phyloP scores from a whole-genome alignment of 75 land plant species.

The Cunninghamia lanceolata region DNA sequence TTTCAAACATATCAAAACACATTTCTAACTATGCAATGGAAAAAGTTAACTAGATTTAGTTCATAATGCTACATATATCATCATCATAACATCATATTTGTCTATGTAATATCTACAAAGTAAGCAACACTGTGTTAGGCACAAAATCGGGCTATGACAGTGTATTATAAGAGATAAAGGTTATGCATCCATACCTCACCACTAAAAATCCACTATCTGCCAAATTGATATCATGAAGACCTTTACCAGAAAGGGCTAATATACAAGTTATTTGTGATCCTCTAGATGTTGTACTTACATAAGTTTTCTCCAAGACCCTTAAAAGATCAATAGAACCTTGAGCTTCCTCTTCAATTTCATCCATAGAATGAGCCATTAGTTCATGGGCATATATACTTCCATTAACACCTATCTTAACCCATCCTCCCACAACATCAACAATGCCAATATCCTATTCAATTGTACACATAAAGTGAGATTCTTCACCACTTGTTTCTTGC shows the following conservation, averaged over 20 bases:
- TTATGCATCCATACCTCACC: conserved; percentile 69
- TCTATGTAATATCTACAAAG: too few relatives aligned
- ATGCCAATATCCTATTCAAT: conserved; percentile 85
- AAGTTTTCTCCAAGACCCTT: conserved; percentile 79
- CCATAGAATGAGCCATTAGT: conserved; percentile 78
- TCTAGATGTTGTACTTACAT: conserved; percentile 70
- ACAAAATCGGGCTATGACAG: too few relatives aligned
- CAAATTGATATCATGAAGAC: conserved; percentile 81
- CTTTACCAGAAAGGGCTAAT: conserved; percentile 86
- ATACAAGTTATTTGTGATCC: conserved; percentile 97
- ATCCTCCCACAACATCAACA: conserved; percentile 97
- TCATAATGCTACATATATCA: too few relatives aligned
- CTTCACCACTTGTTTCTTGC: conserved; percentile 88
- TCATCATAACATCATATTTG: too few relatives aligned
- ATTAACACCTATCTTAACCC: conserved; percentile 89
- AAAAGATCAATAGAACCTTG: conserved; percentile 74
- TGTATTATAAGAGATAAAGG: too few relatives aligned
- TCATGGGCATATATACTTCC: conserved; percentile 86
- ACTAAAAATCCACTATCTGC: conserved; percentile 96
- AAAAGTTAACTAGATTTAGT: too few relatives aligned
- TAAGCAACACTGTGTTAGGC: too few relatives aligned
- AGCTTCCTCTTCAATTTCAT: conserved; percentile 79
- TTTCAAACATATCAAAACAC: too few relatives aligned
- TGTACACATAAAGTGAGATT: conserved; percentile 90
- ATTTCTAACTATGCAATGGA: too few relatives aligned